Evolutionary conservation across 1,284 basidiomycete genomes (phyloP).

Genomic region (Crocinoboletus sp.): DNA sequence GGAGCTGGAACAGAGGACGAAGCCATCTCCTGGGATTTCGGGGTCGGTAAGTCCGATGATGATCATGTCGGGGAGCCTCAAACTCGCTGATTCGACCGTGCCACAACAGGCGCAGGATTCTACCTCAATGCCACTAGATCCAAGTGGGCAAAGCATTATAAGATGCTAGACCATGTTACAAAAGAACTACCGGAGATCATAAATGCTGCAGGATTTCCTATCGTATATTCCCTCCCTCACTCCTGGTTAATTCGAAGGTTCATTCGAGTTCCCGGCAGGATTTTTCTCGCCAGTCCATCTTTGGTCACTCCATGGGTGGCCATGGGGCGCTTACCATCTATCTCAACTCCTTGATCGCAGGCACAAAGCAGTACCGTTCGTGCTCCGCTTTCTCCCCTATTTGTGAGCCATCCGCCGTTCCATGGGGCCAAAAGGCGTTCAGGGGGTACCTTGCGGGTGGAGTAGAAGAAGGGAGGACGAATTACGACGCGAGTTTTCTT

Average conservation of each 20-base stretch:
- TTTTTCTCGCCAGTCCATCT: constrained; percentile 68
- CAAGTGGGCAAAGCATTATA: constrained; percentile 82
- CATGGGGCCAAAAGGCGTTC: constrained; percentile 96
- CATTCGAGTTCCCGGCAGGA: constrained; percentile 42
- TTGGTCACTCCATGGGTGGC: constrained; percentile 88
- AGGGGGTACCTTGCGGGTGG: constrained; percentile 82
- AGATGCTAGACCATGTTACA: constrained; percentile 85
- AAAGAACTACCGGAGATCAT: constrained; percentile 80
- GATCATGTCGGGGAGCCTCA: background rate
- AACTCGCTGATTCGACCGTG: constrained; percentile 1
- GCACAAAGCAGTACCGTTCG: constrained; percentile 73
- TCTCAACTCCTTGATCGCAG: constrained; percentile 54
- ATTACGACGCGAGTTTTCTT: constrained; percentile 86
- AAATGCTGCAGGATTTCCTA: constrained; percentile 58
- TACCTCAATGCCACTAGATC: constrained; percentile 86
- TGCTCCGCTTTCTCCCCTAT: constrained; percentile 95
- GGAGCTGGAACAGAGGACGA: constrained; percentile 91
- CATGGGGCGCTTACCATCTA: constrained; percentile 94
- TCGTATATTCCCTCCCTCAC: constrained; percentile 42
- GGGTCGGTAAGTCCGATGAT: constrained; percentile 49
- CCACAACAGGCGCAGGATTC: constrained; percentile 75
- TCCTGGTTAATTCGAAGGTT: background rate
- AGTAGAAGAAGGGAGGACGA: constrained; percentile 65
- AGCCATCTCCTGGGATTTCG: constrained; percentile 88
- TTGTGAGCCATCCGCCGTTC: constrained; percentile 80